These are phyloP conservation scores for Russula emetica DNA, from an alignment of 768 basidiomycete species.

Conservation along the genomic window DNA sequence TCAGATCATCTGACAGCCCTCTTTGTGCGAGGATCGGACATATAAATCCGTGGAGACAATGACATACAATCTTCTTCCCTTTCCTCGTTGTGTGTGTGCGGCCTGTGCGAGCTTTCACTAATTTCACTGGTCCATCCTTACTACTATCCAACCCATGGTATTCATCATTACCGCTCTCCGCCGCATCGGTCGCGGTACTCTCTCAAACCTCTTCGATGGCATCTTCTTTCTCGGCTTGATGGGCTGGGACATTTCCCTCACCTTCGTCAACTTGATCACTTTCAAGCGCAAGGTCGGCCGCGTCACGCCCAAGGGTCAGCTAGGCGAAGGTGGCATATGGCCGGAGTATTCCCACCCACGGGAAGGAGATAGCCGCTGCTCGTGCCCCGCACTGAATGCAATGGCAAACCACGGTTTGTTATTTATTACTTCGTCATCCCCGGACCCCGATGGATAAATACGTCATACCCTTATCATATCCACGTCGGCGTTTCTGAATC, in stretches of 20 bases:
- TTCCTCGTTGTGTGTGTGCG: no score
- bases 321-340: constrained; percentile 61
- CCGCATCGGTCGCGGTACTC: constrained; percentile 18
- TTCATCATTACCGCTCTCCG: constrained; percentile 22
- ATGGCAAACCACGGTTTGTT: constrained; percentile 77
- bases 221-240: constrained; percentile 33
- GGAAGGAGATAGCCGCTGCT: constrained; percentile 63
- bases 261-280: constrained; percentile 48
- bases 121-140: no score
- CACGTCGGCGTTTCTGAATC: neutral
- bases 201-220: constrained; percentile 6
- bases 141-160: no score
- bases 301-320: constrained; percentile 51
- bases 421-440: no score
- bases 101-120: no score
- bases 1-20: no score
- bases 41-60: no score
- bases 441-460: no score
- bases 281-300: constrained; percentile 49
- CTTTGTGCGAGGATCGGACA: no score
- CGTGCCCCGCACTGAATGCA: constrained; percentile 74
- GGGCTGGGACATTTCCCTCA: constrained; percentile 51
- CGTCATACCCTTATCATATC: no score
- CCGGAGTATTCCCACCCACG: constrained; percentile 57
- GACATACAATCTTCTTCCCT: no score